Percentiles rank a stretch among this genome's conserved stretches.
Conservation (phyloP, 441 rosid genomes). For the Pelargonium myrrhifolium region DNA sequence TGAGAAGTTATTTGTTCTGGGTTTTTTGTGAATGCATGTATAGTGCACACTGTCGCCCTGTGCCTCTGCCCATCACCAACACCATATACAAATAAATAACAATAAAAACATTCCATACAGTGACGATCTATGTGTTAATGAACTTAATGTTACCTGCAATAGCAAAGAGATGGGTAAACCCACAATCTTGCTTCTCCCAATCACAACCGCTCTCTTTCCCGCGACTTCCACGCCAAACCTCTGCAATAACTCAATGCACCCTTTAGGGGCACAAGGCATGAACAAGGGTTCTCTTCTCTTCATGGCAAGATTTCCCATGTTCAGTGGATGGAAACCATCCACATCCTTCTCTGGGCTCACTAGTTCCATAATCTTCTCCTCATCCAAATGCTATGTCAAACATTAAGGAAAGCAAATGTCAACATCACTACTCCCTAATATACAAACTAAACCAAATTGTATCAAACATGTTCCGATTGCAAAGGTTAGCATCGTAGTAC, state of each 20-base stretch:
- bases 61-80: constrained; percentile 23
- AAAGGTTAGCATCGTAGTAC: not conserved
- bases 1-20: constrained; percentile 24
- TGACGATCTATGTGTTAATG: not conserved
- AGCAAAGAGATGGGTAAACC: constrained; percentile 26
- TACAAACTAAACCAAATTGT: constrained; percentile 5
- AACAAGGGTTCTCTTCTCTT: constrained; percentile 28
- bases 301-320: constrained; percentile 32
- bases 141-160: constrained; percentile 20
- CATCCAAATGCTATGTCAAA: constrained; percentile 23
- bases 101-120: not conserved
- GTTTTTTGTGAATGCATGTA: constrained; percentile 23
- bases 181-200: constrained; percentile 27
- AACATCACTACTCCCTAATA: not conserved
- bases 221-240: constrained; percentile 22
- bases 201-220: constrained; percentile 29
- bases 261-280: constrained; percentile 25
- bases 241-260: constrained; percentile 25
- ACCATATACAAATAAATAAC: constrained; percentile 6
- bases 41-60: constrained; percentile 26
- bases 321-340: constrained; percentile 30
- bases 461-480: not conserved
- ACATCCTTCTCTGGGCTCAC: constrained; percentile 25
- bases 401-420: constrained; percentile 1
- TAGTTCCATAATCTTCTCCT: constrained; percentile 18